These are phyloP conservation scores for Phragmites australis DNA, from an alignment of 176 grass and related monocot species.

Conservation along the genomic window DNA sequence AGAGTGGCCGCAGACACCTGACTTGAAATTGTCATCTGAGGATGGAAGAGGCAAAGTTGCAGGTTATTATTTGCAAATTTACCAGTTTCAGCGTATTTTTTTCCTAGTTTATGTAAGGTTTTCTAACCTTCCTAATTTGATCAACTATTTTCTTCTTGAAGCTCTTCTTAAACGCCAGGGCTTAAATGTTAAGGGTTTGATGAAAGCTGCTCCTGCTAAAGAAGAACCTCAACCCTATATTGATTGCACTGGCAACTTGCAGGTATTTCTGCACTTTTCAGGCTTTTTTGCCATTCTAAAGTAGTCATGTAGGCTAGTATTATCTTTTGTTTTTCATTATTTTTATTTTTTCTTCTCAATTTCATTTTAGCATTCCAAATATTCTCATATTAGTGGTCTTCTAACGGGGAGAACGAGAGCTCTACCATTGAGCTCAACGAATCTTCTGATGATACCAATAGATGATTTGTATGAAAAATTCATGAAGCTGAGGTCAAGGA, in stretches of 20 bases:
- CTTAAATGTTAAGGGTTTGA: slow-evolving; percentile 94
- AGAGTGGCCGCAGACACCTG: slow-evolving; percentile 76
- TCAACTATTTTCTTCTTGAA: slow-evolving; percentile 40
- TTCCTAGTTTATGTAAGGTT: neutral
- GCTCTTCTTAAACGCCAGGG: slow-evolving; percentile 95
- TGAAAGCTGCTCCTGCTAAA: slow-evolving; percentile 64
- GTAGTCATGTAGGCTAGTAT: neutral
- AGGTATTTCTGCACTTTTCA: slow-evolving; percentile 51
- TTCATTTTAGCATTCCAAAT: neutral
- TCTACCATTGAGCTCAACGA: too few species aligned
- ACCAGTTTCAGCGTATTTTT: slow-evolving; percentile 1
- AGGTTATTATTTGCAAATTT: slow-evolving; percentile 56
- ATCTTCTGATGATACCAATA: too few species aligned
- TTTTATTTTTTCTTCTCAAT: neutral
- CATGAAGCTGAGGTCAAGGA: too few species aligned
- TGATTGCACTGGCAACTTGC: slow-evolving; percentile 91
- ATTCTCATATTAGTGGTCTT: neutral
- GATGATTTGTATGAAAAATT: too few species aligned
- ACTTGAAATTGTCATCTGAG: slow-evolving; percentile 79
- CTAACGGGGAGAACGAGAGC: too few species aligned
- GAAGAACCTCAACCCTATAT: slow-evolving; percentile 81
- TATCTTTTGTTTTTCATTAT: neutral
- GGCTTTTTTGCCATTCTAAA: neutral
- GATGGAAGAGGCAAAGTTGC: slow-evolving; percentile 99
- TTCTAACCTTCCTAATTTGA: slow-evolving; percentile 28